Base-by-base conservation (phyloP, 345 rosid species). In the Noccaea caerulescens region DNA sequence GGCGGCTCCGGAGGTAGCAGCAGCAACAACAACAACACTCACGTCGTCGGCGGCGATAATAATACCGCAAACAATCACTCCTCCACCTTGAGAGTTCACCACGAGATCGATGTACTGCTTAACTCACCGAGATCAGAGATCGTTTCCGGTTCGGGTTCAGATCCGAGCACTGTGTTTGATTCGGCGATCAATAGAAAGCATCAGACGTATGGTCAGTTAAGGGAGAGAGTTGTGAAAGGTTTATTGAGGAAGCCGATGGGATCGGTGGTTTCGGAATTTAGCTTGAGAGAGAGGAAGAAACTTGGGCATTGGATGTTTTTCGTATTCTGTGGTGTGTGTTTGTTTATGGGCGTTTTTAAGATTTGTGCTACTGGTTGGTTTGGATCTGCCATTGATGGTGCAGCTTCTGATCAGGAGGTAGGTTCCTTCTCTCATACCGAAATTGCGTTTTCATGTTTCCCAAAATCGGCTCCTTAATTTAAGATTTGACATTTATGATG, bases 281-380 rank as follows among this genome's bases (percentile, higher is more conserved):
- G 94, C 5, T 75, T 86, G 39, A 88, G 76, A 71, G 91, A 84
- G 75, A 86, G 59, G 86, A 93, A 82, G 84, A 86, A 82, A 63
- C 81, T 93, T 11, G 94, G 96, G 5, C 97, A 87, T n/a, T 85
- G 81, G 87, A 84, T 94, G 93, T 94, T 94, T 80, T 82, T 91
- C 39, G 44, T 66, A 7, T 94, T 91, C 37, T 94, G 95, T 69
- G 95, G 90, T 69, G 77, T 80, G 8, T 94, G 93, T 76, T 85
- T 94, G 81, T 91, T 91, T 80, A 58, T 89, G 79, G 96, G 97
- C 50, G 87, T 91, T 80, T 69, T 89, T 20, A 94, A 83, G 93
- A 84, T 94, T 76, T 89, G 96, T 79, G 90, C 89, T 23, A 79
- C 80, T 74, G 97, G 97, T 7, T 89, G 94, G 97, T 82, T 94